Evolutionary conservation across 179 eudicot genomes (phyloP).

Genomic region (Camellia oleifera): DNA sequence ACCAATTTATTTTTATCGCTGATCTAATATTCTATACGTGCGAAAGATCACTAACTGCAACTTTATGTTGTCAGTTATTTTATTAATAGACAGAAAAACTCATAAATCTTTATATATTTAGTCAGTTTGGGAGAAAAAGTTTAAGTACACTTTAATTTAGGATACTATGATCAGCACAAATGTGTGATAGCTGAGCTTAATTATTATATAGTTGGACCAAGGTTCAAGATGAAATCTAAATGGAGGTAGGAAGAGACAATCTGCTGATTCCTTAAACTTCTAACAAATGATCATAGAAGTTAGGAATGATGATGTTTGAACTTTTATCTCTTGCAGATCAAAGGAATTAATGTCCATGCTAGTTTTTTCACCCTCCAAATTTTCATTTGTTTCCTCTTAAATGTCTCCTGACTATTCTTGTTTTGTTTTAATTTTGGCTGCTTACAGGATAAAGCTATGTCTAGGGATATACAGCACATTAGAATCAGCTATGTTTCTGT

Average conservation of each 20-base stretch:
- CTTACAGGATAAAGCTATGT: constrained; percentile 76
- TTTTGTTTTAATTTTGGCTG: constrained; percentile 4
- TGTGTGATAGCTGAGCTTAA: not conserved
- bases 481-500: constrained; percentile 61
- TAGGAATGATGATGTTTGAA: not conserved
- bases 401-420: not conserved
- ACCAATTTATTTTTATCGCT: not conserved
- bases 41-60: not conserved
- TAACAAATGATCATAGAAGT: not conserved
- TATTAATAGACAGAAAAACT: not conserved
- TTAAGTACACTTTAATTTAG: too few species aligned
- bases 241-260: constrained; percentile 1
- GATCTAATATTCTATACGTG: not conserved
- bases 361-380: not conserved
- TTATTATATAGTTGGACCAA: not conserved
- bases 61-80: not conserved
- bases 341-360: constrained; percentile 3
- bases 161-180: not conserved
- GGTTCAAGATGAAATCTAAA: not conserved
- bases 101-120: too few species aligned
- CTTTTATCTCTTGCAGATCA: not conserved
- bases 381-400: not conserved
- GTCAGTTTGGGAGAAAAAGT: too few species aligned
- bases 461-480: constrained; percentile 48
- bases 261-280: not conserved